Conservation (phyloP, 352 stramenopile species). For the Phytophthora vignae region DNA sequence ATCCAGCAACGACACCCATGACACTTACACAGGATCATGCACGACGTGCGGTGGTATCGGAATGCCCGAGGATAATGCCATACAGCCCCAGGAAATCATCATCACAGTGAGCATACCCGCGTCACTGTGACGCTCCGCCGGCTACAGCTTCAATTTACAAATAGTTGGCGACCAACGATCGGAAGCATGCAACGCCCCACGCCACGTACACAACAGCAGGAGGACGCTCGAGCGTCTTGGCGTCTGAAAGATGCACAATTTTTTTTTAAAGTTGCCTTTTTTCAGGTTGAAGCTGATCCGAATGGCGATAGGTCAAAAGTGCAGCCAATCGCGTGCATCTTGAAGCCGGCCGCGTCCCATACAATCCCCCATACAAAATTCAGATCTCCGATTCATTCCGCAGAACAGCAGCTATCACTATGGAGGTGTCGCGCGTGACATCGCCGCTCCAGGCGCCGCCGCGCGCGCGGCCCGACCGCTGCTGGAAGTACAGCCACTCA, state of each 20-base stretch:
- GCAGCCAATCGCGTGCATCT: too few species aligned
- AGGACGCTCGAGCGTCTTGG: too few species aligned
- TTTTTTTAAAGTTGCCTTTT: too few species aligned
- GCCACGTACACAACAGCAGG: slow-evolving; percentile 92
- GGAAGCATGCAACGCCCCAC: slow-evolving; percentile 94
- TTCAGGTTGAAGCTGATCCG: too few species aligned
- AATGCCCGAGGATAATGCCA: slow-evolving; percentile 96
- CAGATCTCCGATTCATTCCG: too few species aligned
- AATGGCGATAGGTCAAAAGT: too few species aligned
- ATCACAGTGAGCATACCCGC: slow-evolving; percentile 84
- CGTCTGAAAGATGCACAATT: too few species aligned
- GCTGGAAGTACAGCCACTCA: slow-evolving; percentile 47
- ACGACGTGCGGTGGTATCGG: slow-evolving; percentile 95
- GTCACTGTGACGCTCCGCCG: slow-evolving; percentile 62
- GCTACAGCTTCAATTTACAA: slow-evolving; percentile 94
- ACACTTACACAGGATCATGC: slow-evolving; percentile 89
- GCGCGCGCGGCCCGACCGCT: too few species aligned
- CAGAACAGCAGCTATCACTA: background rate
- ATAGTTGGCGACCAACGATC: slow-evolving; percentile 94
- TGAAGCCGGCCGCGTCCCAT: too few species aligned
- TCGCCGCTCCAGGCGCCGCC: too few species aligned
- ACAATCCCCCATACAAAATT: too few species aligned
- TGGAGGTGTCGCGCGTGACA: background rate
- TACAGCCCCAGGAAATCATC: slow-evolving; percentile 96
- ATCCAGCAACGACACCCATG: slow-evolving; percentile 74